Conservation (phyloP, 148 eudicot genomes). For the Limonium bicolor region DNA sequence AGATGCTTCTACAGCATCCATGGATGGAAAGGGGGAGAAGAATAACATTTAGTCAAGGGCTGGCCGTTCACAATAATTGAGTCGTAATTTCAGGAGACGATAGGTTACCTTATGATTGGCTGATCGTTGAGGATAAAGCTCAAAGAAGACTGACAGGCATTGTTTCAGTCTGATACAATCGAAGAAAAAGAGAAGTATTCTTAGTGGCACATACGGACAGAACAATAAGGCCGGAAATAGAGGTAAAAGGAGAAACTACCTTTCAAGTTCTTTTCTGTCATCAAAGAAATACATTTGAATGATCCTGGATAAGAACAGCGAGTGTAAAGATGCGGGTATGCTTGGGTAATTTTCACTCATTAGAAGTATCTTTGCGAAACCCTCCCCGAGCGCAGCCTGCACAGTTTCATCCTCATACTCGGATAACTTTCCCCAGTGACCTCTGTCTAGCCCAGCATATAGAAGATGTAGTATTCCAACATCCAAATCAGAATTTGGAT, state of each 20-base stretch:
- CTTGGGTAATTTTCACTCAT: conserved; percentile 69
- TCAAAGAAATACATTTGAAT: conserved; percentile 51
- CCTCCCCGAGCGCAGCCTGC: conserved; percentile 71
- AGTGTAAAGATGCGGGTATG: conserved; percentile 40
- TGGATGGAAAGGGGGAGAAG: neutral
- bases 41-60: no score
- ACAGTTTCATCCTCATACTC: conserved; percentile 53
- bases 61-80: no score
- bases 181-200: neutral
- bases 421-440: conserved; percentile 14
- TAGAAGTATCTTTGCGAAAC: conserved; percentile 87
- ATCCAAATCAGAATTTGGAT: conserved; percentile 21
- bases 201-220: conserved; percentile 7
- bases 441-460: conserved; percentile 39
- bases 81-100: conserved; percentile 1
- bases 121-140: conserved; percentile 87
- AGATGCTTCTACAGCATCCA: conserved; percentile 49
- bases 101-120: conserved; percentile 66
- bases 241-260: conserved; percentile 21
- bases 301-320: conserved; percentile 47
- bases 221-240: conserved; percentile 4
- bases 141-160: conserved; percentile 88
- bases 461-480: conserved; percentile 50
- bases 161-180: conserved; percentile 53
- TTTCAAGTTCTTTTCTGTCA: conserved; percentile 37